Percentiles rank a stretch among this genome's conserved stretches.
Evolutionary conservation across 2,329 filamentous ascomycete species (phyloP).

Genomic region (Aspergillus awamori): DNA sequence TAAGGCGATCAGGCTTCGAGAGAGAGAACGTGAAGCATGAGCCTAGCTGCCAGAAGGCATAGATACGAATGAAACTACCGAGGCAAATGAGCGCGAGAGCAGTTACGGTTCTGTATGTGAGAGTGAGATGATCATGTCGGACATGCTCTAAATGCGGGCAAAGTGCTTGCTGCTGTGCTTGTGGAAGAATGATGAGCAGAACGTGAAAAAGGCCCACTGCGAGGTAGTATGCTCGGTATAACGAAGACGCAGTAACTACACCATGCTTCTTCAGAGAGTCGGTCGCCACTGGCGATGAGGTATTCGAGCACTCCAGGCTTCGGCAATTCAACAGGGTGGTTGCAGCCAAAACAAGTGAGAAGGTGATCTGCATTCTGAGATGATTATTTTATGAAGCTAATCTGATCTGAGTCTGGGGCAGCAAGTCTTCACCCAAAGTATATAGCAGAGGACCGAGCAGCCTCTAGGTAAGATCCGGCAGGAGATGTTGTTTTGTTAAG

Average conservation of each 20-base stretch:
- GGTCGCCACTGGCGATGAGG: neutral
- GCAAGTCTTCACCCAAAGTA: no score
- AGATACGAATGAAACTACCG: neutral
- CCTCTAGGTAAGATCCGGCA: no score
- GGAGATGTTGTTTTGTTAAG: no score
- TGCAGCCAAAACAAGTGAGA: neutral
- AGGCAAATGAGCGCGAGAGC: neutral
- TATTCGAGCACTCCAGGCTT: neutral
- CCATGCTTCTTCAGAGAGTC: neutral
- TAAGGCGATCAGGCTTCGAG: neutral
- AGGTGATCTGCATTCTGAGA: neutral
- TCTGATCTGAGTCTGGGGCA: no score
- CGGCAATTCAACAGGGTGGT: neutral
- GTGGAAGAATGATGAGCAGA: neutral
- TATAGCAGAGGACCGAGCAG: no score
- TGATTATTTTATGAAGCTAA: no score
- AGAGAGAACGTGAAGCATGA: slow-evolving; percentile 9
- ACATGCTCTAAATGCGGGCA: neutral
- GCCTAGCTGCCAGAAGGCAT: neutral
- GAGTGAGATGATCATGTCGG: neutral
- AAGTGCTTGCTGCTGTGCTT: neutral
- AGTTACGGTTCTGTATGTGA: neutral
- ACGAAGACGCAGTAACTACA: neutral
- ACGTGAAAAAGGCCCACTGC: slow-evolving; percentile 1
- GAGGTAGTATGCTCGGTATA: neutral